Conservation (phyloP, 306 rosid genomes). For the Cyamopsis tetragonoloba region DNA sequence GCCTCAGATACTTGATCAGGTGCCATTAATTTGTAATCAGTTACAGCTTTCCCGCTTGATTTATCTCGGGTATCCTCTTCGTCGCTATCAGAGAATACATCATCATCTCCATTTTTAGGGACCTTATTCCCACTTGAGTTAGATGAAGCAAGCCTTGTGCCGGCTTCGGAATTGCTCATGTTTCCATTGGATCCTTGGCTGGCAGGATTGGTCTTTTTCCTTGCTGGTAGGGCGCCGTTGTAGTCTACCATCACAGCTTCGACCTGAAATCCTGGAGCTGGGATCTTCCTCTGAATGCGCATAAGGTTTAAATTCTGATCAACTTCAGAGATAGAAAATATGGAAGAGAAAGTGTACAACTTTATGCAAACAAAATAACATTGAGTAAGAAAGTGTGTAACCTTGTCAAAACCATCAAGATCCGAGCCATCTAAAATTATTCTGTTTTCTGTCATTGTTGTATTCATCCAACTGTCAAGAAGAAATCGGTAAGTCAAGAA, state of each 20-base stretch:
- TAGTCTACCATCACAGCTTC: constrained; percentile 87
- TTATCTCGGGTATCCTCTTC: constrained; percentile 51
- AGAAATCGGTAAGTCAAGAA: constrained; percentile 12
- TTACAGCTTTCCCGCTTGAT: constrained; percentile 24
- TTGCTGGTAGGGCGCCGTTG: constrained; percentile 45
- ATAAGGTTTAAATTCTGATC: constrained; percentile 15
- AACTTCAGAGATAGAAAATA: constrained; percentile 4
- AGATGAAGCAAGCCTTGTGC: constrained; percentile 29
- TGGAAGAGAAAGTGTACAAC: too few relatives aligned
- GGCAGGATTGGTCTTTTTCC: constrained; percentile 39
- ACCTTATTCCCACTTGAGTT: constrained; percentile 35
- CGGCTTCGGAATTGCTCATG: constrained; percentile 22
- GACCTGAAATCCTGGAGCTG: constrained; percentile 80
- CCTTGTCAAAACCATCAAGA: constrained; percentile 94
- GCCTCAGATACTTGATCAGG: constrained; percentile 41
- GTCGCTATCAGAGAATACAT: constrained; percentile 87
- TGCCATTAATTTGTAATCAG: constrained; percentile 27
- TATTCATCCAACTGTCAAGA: constrained; percentile 80
- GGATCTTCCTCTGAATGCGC: constrained; percentile 71
- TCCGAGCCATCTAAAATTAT: constrained; percentile 45
- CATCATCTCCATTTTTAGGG: constrained; percentile 50
- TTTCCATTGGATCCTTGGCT: constrained; percentile 44
- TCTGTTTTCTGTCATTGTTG: constrained; percentile 74
- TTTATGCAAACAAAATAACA: background rate
- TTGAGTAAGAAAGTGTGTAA: constrained; percentile 15